Base-by-base conservation (phyloP, 2,329 filamentous ascomycete species). In the Aspergillus udagawae region DNA sequence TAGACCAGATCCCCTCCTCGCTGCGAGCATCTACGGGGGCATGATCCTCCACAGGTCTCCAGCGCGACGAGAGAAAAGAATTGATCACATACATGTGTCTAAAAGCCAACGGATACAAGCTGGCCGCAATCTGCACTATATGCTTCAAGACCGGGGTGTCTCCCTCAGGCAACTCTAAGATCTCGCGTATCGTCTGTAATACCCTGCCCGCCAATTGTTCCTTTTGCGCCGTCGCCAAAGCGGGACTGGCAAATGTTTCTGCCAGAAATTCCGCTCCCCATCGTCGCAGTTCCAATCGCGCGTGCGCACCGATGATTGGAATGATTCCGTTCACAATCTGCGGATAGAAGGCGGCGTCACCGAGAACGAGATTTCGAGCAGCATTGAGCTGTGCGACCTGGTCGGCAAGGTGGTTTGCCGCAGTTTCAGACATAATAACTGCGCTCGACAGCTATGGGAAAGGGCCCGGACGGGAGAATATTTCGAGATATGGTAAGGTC, bases 241-340 rank as follows among this genome's bases (percentile, higher is more conserved):
- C 86, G n/a, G 95, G 94, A 59, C 91, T 95, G 56, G 94, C 89
- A 77, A 99, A 97, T 2, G 92, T 92, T 79, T 99, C 94, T 56
- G 93, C 92, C 47, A 99, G 81, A 71, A 99, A 99, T 60, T 97
- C 92, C 61, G 92, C 88, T 27, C 93, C 94, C 94, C 94, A 99
- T 88, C 92, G 82, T 75, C 92, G 89, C 68, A 97, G 80, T 75
- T 96, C 91, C 56, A 96, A 77, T 60, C 85, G 83, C 62, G 90
- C 83, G 63, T 83, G 82, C 52, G 89, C 85, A 59, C 88, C 87
- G 74, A 97, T 90, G 68, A 97, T 92, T 55, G 92, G 92, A n/a
- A 97, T 80, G 61, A 97, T 91, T 50, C 91, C 92, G 70, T 91
- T 90, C 61, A 99, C 88, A 71, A 99, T 93, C 74, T 90, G 91